phyloP scores from a whole-genome alignment of 495 filamentous ascomycete species.

The Neurospora sublineolata region DNA sequence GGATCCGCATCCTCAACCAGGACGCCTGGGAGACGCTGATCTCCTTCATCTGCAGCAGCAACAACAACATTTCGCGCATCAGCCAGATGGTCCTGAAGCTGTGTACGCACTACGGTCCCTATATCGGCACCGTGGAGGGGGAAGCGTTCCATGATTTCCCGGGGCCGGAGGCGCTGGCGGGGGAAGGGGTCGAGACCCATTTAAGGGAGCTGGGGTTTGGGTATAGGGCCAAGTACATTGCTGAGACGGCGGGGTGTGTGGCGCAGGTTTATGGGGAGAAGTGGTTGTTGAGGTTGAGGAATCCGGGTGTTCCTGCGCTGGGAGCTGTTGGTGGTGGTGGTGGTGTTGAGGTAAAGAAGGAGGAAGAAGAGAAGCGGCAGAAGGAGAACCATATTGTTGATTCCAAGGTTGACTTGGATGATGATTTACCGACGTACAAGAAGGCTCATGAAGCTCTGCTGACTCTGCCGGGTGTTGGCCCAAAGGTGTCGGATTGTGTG shows the following conservation, averaged over 20 bases:
- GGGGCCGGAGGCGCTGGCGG: slow-evolving; percentile 54
- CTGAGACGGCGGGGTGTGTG: slow-evolving; percentile 70
- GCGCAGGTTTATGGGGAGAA: slow-evolving; percentile 49
- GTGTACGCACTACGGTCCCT: slow-evolving; percentile 70
- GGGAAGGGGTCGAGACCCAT: slow-evolving; percentile 57
- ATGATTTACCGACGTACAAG: slow-evolving; percentile 41
- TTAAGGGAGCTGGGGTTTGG: slow-evolving; percentile 83
- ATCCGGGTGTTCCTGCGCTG: slow-evolving; percentile 58
- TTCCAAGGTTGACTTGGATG: background rate
- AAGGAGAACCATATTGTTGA: background rate
- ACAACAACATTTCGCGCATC: slow-evolving; percentile 95
- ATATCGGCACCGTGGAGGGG: slow-evolving; percentile 58
- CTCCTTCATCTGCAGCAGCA: slow-evolving; percentile 94
- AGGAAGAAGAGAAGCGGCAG: background rate
- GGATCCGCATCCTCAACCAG: slow-evolving; percentile 88
- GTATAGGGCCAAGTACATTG: slow-evolving; percentile 86
- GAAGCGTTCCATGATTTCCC: slow-evolving; percentile 84
- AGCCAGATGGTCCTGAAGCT: slow-evolving; percentile 93
- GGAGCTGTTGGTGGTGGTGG: slow-evolving; percentile 11
- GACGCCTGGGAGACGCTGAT: slow-evolving; percentile 94
- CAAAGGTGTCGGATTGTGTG: slow-evolving; percentile 95
- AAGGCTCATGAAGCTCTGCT: slow-evolving; percentile 74
- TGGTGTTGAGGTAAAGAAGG: background rate
- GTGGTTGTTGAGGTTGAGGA: slow-evolving; percentile 67
- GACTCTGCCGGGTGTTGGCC: slow-evolving; percentile 73